Conservation (phyloP, 805 yeast species). For the Candida piceae region DNA sequence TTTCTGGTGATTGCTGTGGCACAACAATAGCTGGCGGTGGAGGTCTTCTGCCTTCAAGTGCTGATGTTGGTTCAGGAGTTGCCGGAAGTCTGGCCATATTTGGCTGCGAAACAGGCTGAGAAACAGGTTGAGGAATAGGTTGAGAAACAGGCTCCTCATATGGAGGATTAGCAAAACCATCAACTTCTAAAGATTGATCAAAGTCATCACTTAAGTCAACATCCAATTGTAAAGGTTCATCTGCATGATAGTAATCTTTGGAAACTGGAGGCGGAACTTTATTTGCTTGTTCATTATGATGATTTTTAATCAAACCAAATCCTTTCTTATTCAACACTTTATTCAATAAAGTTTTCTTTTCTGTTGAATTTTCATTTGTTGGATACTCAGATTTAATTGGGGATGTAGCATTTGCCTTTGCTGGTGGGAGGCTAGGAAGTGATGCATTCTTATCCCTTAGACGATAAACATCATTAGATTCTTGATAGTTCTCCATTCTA, state of each 20-base stretch:
- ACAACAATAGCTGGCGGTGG: not conserved
- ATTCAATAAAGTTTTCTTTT: not conserved
- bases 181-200: not conserved
- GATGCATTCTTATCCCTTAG: not conserved
- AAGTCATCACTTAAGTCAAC: not conserved
- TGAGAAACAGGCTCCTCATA: too few relatives aligned
- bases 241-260: conserved; percentile 1
- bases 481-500: too few relatives aligned
- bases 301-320: not conserved
- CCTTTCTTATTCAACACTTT: not conserved
- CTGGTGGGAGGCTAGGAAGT: not conserved
- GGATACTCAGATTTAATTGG: not conserved
- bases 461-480: conserved; percentile 2
- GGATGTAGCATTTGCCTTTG: not conserved
- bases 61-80: too few relatives aligned
- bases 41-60: not conserved
- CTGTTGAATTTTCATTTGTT: not conserved
- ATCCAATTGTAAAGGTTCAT: not conserved
- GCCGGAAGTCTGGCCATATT: too few relatives aligned
- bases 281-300: too few relatives aligned
- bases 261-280: conserved; percentile 4
- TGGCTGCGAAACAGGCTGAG: too few relatives aligned
- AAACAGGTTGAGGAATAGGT: not conserved
- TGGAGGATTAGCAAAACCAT: too few relatives aligned
- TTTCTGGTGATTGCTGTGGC: too few relatives aligned